Evolutionary conservation across 306 rosid genomes (phyloP).

Genomic region (Erythrophleum fordii): DNA sequence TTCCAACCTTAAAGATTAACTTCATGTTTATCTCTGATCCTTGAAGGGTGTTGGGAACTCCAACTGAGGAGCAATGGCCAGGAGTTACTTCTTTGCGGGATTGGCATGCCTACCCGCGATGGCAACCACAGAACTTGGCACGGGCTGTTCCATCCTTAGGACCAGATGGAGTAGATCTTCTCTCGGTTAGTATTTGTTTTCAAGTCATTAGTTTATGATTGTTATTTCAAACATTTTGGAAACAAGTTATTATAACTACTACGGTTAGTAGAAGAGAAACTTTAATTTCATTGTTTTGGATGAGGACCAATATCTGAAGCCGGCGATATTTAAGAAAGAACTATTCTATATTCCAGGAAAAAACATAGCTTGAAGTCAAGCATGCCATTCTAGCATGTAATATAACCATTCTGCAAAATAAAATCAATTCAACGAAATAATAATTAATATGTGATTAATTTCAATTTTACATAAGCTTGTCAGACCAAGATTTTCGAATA

Average conservation of each 20-base stretch:
- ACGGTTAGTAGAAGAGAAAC: neutral
- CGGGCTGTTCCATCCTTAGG: neutral
- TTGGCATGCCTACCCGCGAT: neutral
- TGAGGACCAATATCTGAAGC: neutral
- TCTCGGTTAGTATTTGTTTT: constrained; percentile 6
- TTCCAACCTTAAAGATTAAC: neutral
- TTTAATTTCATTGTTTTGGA: neutral
- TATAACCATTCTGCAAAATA: neutral
- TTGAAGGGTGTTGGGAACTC: neutral
- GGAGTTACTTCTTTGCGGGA: neutral
- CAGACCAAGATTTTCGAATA: neutral
- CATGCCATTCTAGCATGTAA: neutral
- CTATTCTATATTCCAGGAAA: no score
- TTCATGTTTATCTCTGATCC: neutral
- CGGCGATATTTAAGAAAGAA: neutral
- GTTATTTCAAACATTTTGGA: neutral
- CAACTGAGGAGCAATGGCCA: neutral
- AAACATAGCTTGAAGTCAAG: neutral
- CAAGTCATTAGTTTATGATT: neutral
- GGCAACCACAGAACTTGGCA: neutral
- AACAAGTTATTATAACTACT: neutral
- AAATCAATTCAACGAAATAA: neutral
- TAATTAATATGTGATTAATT: neutral
- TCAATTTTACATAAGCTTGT: neutral
- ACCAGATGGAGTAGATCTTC: neutral